Evolutionary conservation across 345 rosid species (phyloP), one percentile per base, ranked within the genome.

Genomic region (Acer campestre): DNA sequence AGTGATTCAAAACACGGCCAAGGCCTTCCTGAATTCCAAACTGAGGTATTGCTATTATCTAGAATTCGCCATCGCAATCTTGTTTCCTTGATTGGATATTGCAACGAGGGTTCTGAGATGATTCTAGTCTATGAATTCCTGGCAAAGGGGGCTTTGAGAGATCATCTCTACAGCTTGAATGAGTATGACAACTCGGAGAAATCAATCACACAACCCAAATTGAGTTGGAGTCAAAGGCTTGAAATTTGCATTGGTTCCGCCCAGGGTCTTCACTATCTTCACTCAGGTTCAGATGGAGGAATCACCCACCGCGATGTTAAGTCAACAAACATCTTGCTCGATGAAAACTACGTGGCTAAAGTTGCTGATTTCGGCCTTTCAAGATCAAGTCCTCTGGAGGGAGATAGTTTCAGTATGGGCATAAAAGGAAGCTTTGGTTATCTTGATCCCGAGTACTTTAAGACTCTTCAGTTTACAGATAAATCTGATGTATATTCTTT

Each of bases 281-380:
- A 85, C 79, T 78, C 55, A 56, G 90, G 90, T 9, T 38, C 83
- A 17, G 59, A 82, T 0, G 84, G 85, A 0, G 86, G 85, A 73
- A 85, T 88, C 71, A 88, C 88, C 40, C 92, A 90, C 73, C 90
- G 90, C 3, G 94, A 90, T 51, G 82, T 90, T 20, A 90, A 90
- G 81, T 76, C 92, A 58, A 87, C 94, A 11, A 90, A 88, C 78
- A 87, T 90, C 68, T 67, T 90, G 82, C 87, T 90, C 3, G 87
- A 87, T 16, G 78, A 82, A 67, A 79, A 80, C 66, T 76, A 67
- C 18, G 75, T 81, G 10, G 91, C 91, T 3, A 90, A 90, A 79
- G 92, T 90, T 11, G 87, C 88, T 11, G 94, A 90, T 68, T 90
- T 90, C 46, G 92, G 94, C 25, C 89, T 88, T 49, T 90, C 92